A percentile compares a stretch with the other conserved stretches of the same genome.
phyloP scores from a whole-genome alignment of 73 alveolate genomes.

The Blepharisma japonicum region DNA sequence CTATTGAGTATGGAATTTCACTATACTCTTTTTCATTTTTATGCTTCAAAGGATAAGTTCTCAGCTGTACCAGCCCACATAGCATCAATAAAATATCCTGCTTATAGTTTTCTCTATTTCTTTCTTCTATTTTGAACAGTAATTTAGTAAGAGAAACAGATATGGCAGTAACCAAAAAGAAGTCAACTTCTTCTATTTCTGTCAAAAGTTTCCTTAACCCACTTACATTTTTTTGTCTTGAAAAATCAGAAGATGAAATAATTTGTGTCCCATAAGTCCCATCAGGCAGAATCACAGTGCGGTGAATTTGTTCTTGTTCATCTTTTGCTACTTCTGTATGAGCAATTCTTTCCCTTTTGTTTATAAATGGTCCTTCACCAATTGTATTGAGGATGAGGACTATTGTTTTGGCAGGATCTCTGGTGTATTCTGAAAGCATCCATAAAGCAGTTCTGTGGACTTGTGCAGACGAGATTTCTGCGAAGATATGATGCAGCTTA shows the following conservation, averaged over 20 bases:
- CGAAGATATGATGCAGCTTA: conserved; percentile 43
- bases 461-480: conserved; percentile 52
- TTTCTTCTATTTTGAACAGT: conserved; percentile 47
- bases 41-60: background rate
- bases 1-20: conserved; percentile 9
- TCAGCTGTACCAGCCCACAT: background rate
- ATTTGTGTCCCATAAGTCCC: conserved; percentile 91
- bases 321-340: background rate
- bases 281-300: conserved; percentile 81
- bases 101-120: background rate
- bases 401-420: conserved; percentile 46
- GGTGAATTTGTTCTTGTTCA: conserved; percentile 29
- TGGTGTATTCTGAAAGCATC: conserved; percentile 68
- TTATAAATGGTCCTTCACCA: conserved; percentile 58
- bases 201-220: conserved; percentile 47
- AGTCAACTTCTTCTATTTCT: conserved; percentile 49
- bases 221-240: conserved; percentile 49
- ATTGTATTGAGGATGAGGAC: conserved; percentile 43
- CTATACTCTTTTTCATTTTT: background rate
- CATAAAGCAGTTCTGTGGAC: conserved; percentile 63
- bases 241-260: conserved; percentile 48
- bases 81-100: background rate
- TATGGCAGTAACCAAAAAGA: conserved; percentile 68
- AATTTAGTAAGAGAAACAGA: conserved; percentile 70
- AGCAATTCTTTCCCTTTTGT: conserved; percentile 19